Percentiles rank a stretch among this genome's conserved stretches.
These are phyloP conservation scores for Grosmannia clavigera DNA, from an alignment of 2,329 filamentous ascomycete genomes.

Conservation along the genomic window DNA sequence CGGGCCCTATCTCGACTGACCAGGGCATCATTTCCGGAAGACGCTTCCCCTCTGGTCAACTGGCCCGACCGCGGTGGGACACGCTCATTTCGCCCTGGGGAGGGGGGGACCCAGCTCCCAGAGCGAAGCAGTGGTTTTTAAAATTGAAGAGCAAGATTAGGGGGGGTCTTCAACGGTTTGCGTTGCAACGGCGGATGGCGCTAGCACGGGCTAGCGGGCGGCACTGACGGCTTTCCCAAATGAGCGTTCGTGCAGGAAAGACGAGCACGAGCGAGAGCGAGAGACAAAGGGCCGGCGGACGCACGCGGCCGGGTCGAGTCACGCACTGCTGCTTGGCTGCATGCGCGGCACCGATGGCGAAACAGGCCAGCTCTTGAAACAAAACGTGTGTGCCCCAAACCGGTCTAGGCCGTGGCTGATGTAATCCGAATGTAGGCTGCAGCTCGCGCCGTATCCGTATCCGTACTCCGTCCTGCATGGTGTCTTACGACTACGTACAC, in stretches of 20 bases:
- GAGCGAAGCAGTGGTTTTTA: not conserved
- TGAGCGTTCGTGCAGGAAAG: not conserved
- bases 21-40: not conserved
- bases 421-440: too few species aligned
- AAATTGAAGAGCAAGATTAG: not conserved
- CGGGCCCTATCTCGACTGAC: not conserved
- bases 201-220: not conserved
- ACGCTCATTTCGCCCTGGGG: not conserved
- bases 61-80: not conserved
- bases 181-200: not conserved
- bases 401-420: too few species aligned
- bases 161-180: not conserved
- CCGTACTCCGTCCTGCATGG: too few species aligned
- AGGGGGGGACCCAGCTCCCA: not conserved
- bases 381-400: too few species aligned
- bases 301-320: too few species aligned
- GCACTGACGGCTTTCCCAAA: not conserved
- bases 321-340: too few species aligned
- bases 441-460: too few species aligned
- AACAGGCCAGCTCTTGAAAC: too few species aligned
- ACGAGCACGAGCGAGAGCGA: too few species aligned
- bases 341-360: too few species aligned
- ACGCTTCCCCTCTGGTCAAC: not conserved
- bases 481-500: too few species aligned
- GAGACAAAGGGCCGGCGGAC: too few species aligned